Percentiles rank a stretch among this genome's conserved stretches.
Evolutionary conservation across 2,329 filamentous ascomycete genomes (phyloP).

Genomic region (Colletotrichum kahawae): DNA sequence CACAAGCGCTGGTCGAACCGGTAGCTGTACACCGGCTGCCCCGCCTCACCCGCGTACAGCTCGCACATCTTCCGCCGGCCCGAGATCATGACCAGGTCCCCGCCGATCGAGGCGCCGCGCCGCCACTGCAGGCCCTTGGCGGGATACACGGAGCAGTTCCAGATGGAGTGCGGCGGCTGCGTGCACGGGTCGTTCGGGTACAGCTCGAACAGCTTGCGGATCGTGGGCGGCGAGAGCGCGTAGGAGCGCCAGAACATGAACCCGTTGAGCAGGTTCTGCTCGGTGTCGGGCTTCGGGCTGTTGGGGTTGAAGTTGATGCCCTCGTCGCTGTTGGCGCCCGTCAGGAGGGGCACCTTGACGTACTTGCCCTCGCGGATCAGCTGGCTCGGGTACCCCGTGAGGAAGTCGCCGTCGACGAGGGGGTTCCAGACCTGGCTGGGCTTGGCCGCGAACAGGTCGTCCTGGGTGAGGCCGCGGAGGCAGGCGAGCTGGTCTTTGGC

Average conservation of each 20-base stretch:
- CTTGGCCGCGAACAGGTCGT: conserved; percentile 36
- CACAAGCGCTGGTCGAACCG: conserved; percentile 54
- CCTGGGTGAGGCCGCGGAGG: conserved; percentile 36
- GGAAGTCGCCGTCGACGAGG: conserved; percentile 51
- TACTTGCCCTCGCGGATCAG: conserved; percentile 46
- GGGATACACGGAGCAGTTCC: conserved; percentile 35
- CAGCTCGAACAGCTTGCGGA: conserved; percentile 46
- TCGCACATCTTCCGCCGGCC: conserved; percentile 50
- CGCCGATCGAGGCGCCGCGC: conserved; percentile 48
- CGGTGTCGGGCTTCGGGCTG: conserved; percentile 44
- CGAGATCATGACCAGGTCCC: conserved; percentile 53
- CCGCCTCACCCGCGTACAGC: conserved; percentile 36
- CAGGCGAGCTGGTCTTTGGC: conserved; percentile 40
- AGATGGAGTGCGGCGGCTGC: conserved; percentile 47
- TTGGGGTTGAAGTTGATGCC: conserved; percentile 42
- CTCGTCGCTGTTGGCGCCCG: conserved; percentile 56
- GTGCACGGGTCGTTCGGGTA: conserved; percentile 54
- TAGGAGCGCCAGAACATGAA: conserved; percentile 50
- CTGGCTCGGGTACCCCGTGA: conserved; percentile 52
- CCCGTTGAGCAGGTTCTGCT: conserved; percentile 45
- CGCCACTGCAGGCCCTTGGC: conserved; percentile 46
- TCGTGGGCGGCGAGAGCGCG: conserved; percentile 47
- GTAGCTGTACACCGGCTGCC: conserved; percentile 48
- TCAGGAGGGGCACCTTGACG: conserved; percentile 48
- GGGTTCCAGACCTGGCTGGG: conserved; percentile 46